A percentile compares a stretch with the other conserved stretches of the same genome.
Conservation (phyloP, 2,329 filamentous ascomycete species). For the Beauveria scarabaeidicola region DNA sequence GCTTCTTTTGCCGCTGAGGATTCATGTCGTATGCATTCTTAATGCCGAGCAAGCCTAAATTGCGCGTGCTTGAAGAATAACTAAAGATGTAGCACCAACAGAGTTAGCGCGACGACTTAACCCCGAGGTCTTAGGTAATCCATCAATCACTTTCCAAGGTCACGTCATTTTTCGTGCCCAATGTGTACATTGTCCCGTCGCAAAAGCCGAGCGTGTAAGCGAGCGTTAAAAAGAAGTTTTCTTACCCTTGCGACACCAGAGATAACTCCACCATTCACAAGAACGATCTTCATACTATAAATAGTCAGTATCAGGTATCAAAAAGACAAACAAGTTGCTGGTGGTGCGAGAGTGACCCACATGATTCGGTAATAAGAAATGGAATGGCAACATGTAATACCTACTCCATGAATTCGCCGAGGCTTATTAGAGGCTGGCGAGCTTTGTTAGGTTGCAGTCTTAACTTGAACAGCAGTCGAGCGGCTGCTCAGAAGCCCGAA, state of each 20-base stretch:
- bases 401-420: neutral
- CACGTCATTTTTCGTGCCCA: too few species aligned
- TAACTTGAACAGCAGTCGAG: neutral
- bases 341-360: neutral
- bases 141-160: too few species aligned
- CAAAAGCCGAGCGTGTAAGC: too few species aligned
- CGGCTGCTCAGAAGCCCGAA: neutral
- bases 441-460: neutral
- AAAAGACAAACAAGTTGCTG: neutral
- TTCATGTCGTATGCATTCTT: neutral
- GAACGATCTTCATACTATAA: slow-evolving; percentile 22
- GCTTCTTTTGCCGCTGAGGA: neutral
- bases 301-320: neutral
- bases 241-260: slow-evolving; percentile 54
- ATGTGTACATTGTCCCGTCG: too few species aligned
- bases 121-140: too few species aligned
- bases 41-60: neutral
- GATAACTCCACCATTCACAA: slow-evolving; percentile 38
- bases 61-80: neutral
- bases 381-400: neutral
- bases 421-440: neutral
- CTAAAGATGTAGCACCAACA: too few species aligned
- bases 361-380: too few species aligned
- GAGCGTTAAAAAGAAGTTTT: too few species aligned
- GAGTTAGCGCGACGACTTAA: too few species aligned